Percentiles rank a stretch among this genome's conserved stretches.
These are phyloP conservation scores for Polygonum maritimum DNA, from an alignment of 148 eudicot species.

Conservation along the genomic window DNA sequence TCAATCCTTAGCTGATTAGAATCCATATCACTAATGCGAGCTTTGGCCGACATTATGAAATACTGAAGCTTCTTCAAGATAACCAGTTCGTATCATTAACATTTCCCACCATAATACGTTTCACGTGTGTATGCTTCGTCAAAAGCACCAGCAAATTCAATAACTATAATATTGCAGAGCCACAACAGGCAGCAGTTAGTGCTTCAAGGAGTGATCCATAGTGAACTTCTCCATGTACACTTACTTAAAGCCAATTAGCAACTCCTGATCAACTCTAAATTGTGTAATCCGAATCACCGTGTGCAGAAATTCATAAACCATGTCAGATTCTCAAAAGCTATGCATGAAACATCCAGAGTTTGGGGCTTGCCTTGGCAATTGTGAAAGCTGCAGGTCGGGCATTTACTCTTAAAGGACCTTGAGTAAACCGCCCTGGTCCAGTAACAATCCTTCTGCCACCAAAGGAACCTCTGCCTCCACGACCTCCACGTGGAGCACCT, in stretches of 20 bases:
- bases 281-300: conserved; percentile 29
- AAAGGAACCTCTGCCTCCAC: conserved; percentile 49
- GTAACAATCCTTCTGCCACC: conserved; percentile 48
- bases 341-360: conserved; percentile 55
- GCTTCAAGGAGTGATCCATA: conserved; percentile 21
- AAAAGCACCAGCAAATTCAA: conserved; percentile 21
- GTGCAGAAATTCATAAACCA: conserved; percentile 24
- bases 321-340: conserved; percentile 40
- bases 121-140: conserved; percentile 14
- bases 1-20: conserved; percentile 21
- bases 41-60: conserved; percentile 18
- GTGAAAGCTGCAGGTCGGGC: conserved; percentile 54
- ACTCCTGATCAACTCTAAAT: conserved; percentile 21
- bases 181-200: conserved; percentile 17
- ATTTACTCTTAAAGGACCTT: conserved; percentile 58
- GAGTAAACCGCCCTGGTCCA: conserved; percentile 41
- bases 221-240: conserved; percentile 28
- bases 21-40: conserved; percentile 17
- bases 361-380: conserved; percentile 94
- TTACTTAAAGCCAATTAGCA: conserved; percentile 19
- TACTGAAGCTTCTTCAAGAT: conserved; percentile 31
- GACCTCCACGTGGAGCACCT: conserved; percentile 50
- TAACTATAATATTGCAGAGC: conserved; percentile 13
- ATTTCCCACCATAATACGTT: not conserved
- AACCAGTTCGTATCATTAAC: conserved; percentile 13